These are phyloP conservation scores for Misopates orontium DNA, from an alignment of 257 asterid genomes.

Conservation along the genomic window DNA sequence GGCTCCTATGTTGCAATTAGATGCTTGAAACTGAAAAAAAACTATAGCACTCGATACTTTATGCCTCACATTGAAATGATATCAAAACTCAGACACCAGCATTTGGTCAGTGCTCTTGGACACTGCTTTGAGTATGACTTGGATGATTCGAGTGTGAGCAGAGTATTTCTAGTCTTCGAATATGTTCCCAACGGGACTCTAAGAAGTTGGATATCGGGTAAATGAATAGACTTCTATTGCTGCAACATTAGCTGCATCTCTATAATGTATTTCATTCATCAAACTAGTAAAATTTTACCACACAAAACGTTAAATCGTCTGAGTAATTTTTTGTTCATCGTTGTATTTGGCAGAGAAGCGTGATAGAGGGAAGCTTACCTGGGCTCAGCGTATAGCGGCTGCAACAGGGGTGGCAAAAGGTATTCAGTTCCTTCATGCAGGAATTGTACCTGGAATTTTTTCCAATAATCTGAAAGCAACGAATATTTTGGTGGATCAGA, in stretches of 20 bases:
- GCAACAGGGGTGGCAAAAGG: conserved; percentile 93
- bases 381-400: conserved; percentile 84
- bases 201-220: conserved; percentile 89
- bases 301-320: background rate
- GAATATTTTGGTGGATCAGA: conserved; percentile 73
- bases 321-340: background rate
- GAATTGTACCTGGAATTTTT: conserved; percentile 74
- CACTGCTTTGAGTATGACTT: conserved; percentile 87
- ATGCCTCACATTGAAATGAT: conserved; percentile 76
- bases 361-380: conserved; percentile 51
- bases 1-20: conserved; percentile 63
- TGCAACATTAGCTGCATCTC: background rate
- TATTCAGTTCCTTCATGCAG: conserved; percentile 82
- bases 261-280: background rate
- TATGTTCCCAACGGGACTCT: conserved; percentile 79
- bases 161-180: conserved; percentile 76
- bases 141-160: conserved; percentile 84
- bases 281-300: background rate
- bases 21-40: conserved; percentile 67
- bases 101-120: conserved; percentile 83
- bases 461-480: conserved; percentile 66
- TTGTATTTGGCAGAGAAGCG: conserved; percentile 48
- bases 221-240: background rate
- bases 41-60: conserved; percentile 53
- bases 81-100: conserved; percentile 79